Percentiles rank a stretch among this genome's conserved stretches.
Evolutionary conservation across 169 alveolate species (phyloP).

Genomic region (Sarcocystis neurona): DNA sequence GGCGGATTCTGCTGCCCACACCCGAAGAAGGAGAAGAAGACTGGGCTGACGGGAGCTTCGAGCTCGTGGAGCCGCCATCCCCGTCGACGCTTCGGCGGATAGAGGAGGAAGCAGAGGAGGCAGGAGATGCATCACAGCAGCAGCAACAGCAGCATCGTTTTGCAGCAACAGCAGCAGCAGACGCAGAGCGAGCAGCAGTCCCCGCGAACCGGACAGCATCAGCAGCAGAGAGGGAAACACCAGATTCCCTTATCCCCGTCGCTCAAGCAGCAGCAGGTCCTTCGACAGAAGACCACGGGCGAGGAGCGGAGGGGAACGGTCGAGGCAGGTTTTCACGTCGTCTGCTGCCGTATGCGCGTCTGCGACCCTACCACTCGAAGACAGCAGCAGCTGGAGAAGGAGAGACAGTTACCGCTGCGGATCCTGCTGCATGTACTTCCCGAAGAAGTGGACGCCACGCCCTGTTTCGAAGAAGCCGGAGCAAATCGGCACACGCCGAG

Average conservation of each 20-base stretch:
- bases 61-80: conserved; percentile 16
- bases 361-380: too few relatives aligned
- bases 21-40: not conserved
- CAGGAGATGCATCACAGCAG: not conserved
- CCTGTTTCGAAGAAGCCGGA: too few relatives aligned
- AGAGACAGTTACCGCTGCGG: too few relatives aligned
- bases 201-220: too few relatives aligned
- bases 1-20: too few relatives aligned
- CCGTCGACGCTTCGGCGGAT: not conserved
- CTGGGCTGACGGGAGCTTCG: not conserved
- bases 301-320: not conserved
- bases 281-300: not conserved
- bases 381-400: too few relatives aligned
- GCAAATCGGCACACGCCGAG: too few relatives aligned
- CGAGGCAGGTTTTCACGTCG: too few relatives aligned
- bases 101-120: not conserved
- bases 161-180: too few relatives aligned
- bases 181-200: not conserved
- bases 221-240: not conserved
- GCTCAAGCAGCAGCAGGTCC: not conserved
- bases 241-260: not conserved
- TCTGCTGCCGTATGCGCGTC: too few relatives aligned
- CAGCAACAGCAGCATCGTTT: not conserved
- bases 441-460: too few relatives aligned
- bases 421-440: too few relatives aligned